Percentiles rank a stretch among this genome's conserved stretches.
Conservation (phyloP, 352 stramenopile species). For the Phytophthora pinifolia region DNA sequence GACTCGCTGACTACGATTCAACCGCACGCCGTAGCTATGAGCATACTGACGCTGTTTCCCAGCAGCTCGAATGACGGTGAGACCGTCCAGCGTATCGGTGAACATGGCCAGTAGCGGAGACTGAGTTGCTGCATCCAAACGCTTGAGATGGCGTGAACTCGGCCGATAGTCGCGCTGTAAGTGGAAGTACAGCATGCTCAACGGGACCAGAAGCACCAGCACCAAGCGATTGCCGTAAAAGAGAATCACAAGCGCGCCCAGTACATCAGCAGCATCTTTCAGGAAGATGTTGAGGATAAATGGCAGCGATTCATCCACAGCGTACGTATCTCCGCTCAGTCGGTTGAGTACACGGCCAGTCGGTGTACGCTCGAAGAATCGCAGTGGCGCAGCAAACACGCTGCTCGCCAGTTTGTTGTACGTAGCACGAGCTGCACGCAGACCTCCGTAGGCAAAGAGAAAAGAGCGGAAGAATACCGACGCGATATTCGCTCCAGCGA, state of each 20-base stretch:
- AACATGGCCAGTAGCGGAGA: constrained; percentile 76
- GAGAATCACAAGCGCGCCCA: constrained; percentile 73
- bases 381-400: constrained; percentile 57
- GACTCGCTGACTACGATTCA: constrained; percentile 75
- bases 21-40: constrained; percentile 34
- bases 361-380: constrained; percentile 74
- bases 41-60: constrained; percentile 47
- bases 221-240: constrained; percentile 81
- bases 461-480: constrained; percentile 78
- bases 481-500: constrained; percentile 68
- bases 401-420: constrained; percentile 56
- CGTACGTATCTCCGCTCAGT: constrained; percentile 80
- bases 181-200: constrained; percentile 65
- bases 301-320: constrained; percentile 84
- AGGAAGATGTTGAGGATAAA: constrained; percentile 91
- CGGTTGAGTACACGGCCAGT: constrained; percentile 75
- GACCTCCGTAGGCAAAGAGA: constrained; percentile 80
- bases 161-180: constrained; percentile 71
- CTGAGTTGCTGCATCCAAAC: constrained; percentile 69
- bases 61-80: constrained; percentile 65
- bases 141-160: constrained; percentile 69
- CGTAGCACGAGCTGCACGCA: constrained; percentile 62
- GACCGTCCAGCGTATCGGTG: constrained; percentile 73
- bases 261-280: constrained; percentile 73
- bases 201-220: constrained; percentile 66